Percentiles rank a stretch among this genome's conserved stretches.
phyloP scores from a whole-genome alignment of 768 basidiomycete genomes.

The Suillus decipiens region DNA sequence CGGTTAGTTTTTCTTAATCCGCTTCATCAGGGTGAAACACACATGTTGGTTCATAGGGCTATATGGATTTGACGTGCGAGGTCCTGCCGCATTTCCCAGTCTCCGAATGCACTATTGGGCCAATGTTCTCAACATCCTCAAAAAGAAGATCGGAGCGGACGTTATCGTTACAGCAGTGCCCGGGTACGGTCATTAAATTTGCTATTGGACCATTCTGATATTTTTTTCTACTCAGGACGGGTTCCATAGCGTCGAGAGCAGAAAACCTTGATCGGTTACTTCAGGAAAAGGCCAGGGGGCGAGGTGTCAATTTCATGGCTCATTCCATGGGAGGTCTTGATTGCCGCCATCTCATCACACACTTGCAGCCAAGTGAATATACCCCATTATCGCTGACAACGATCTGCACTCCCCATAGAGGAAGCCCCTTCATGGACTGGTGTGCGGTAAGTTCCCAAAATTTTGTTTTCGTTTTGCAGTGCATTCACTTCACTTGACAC shows the following conservation, averaged over 20 bases:
- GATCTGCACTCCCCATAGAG: slow-evolving; percentile 91
- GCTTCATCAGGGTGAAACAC: not conserved
- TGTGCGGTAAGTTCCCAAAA: slow-evolving; percentile 63
- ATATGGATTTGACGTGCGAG: slow-evolving; percentile 93
- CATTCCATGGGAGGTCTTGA: slow-evolving; percentile 99
- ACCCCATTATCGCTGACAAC: slow-evolving; percentile 85
- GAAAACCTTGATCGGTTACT: slow-evolving; percentile 74
- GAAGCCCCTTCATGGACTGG: slow-evolving; percentile 99
- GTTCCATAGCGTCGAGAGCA: slow-evolving; percentile 83
- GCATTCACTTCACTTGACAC: slow-evolving; percentile 15
- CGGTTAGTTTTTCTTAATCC: slow-evolving; percentile 50
- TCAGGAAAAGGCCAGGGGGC: slow-evolving; percentile 61
- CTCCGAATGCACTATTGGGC: slow-evolving; percentile 94
- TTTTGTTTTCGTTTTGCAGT: slow-evolving; percentile 10
- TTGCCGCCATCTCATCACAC: slow-evolving; percentile 88
- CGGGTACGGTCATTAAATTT: slow-evolving; percentile 52
- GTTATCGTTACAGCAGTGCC: slow-evolving; percentile 97
- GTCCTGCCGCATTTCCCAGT: slow-evolving; percentile 78
- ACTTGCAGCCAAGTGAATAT: slow-evolving; percentile 80
- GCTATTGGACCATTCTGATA: not conserved
- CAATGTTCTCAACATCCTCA: slow-evolving; percentile 78
- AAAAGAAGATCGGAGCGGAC: slow-evolving; percentile 82
- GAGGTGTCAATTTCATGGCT: slow-evolving; percentile 89
- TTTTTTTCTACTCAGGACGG: slow-evolving; percentile 60
- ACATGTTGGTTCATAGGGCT: slow-evolving; percentile 53